Percentiles rank a stretch among this genome's conserved stretches.
These are phyloP conservation scores for Verbena officinalis DNA, from an alignment of 257 asterid genomes.

Conservation along the genomic window DNA sequence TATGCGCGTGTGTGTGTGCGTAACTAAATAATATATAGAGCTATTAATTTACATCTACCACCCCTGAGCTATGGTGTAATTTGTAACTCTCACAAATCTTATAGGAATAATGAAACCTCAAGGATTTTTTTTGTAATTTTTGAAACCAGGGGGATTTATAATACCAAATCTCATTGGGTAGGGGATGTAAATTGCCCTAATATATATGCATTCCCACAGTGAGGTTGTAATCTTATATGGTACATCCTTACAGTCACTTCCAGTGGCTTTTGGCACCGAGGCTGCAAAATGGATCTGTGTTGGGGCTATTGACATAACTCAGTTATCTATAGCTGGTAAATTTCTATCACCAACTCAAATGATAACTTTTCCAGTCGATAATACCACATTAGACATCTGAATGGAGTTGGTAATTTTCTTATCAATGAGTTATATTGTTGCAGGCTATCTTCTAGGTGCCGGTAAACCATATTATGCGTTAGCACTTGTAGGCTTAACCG, in stretches of 20 bases:
- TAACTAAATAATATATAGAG: no score
- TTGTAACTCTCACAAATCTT: no score
- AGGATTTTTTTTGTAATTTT: no score
- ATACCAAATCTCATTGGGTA: no score
- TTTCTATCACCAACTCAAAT: background rate
- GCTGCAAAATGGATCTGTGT: slow-evolving; percentile 99
- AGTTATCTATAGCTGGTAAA: slow-evolving; percentile 89
- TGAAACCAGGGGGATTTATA: no score
- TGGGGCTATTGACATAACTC: slow-evolving; percentile 97
- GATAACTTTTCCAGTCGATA: background rate
- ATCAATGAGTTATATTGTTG: no score
- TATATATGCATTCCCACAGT: no score
- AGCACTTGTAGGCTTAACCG: slow-evolving; percentile 78
- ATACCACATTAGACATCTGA: background rate
- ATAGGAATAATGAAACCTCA: no score
- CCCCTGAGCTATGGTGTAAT: no score
- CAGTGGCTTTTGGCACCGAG: slow-evolving; percentile 95
- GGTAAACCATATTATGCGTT: slow-evolving; percentile 89
- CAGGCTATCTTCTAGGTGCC: slow-evolving; percentile 90
- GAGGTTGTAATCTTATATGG: background rate
- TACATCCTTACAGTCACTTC: slow-evolving; percentile 70
- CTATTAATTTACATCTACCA: no score
- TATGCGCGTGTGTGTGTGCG: no score
- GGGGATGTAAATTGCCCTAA: no score
- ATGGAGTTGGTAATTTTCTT: background rate